phyloP scores from a whole-genome alignment of 805 yeast species.

The Barnettozyma sucrosica region DNA sequence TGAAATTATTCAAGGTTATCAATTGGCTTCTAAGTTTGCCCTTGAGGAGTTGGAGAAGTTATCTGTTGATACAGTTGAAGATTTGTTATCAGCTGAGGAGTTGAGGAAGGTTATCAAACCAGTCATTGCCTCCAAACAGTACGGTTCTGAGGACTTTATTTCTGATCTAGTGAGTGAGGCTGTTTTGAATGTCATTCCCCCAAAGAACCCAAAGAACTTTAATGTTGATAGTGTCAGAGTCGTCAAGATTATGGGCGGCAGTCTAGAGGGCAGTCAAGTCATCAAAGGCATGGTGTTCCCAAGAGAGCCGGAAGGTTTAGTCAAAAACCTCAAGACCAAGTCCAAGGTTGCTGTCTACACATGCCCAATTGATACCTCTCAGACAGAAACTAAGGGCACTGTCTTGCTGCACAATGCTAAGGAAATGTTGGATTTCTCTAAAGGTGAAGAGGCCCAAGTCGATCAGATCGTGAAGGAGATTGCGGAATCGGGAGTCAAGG shows the following conservation, averaged over 20 bases:
- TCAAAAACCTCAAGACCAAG: constrained; percentile 54
- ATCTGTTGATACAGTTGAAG: constrained; percentile 55
- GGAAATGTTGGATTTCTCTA: constrained; percentile 93
- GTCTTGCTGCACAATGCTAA: constrained; percentile 92
- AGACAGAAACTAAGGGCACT: constrained; percentile 98
- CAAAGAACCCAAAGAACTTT: constrained; percentile 54
- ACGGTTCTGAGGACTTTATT: constrained; percentile 77
- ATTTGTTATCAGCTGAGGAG: constrained; percentile 47
- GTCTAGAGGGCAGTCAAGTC: constrained; percentile 67
- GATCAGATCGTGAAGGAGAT: constrained; percentile 81
- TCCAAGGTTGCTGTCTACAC: constrained; percentile 91
- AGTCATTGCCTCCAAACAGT: constrained; percentile 89
- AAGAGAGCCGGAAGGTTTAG: constrained; percentile 90
- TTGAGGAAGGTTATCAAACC: constrained; percentile 73
- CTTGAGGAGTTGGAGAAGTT: constrained; percentile 60
- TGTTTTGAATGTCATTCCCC: constrained; percentile 70
- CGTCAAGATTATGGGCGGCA: constrained; percentile 93
- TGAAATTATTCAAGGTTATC: constrained; percentile 90
- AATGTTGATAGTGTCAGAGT: constrained; percentile 93
- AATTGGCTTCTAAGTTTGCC: constrained; percentile 76
- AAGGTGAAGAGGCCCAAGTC: constrained; percentile 93
- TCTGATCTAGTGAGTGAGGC: constrained; percentile 81
- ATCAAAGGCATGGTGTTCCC: constrained; percentile 98
- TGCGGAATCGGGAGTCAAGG: constrained; percentile 76
- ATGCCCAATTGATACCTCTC: constrained; percentile 89